Percentiles rank a stretch among this genome's conserved stretches.
Conservation (phyloP, 2,329 filamentous ascomycete species). For the Colletotrichum liaoningense region DNA sequence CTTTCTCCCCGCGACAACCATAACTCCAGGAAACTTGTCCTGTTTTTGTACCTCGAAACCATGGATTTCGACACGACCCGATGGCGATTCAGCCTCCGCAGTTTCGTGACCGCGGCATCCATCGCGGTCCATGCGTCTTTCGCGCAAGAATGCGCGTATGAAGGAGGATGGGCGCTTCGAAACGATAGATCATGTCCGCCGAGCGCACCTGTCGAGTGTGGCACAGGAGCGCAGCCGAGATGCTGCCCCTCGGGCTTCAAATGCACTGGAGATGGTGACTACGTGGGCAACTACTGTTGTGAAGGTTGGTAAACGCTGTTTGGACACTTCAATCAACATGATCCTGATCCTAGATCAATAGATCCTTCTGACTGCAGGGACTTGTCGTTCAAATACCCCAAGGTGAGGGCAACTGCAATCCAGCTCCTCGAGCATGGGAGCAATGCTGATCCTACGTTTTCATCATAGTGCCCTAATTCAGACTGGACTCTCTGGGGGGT, state of each 20-base stretch:
- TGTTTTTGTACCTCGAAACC: neutral
- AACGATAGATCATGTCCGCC: conserved; percentile 9
- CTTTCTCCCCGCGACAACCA: neutral
- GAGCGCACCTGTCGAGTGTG: conserved; percentile 16
- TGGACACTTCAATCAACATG: neutral
- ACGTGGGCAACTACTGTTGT: conserved; percentile 21
- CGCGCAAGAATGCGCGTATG: conserved; percentile 16
- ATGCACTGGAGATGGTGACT: conserved; percentile 18
- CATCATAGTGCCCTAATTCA: conserved; percentile 1
- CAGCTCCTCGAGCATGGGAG: neutral
- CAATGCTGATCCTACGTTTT: neutral
- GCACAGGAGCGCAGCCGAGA: conserved; percentile 16
- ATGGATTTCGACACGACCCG: neutral
- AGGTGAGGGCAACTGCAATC: neutral
- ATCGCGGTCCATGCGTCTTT: neutral
- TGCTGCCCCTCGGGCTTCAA: conserved; percentile 17
- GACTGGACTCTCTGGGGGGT: conserved; percentile 14
- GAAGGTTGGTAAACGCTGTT: neutral
- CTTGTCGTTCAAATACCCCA: neutral
- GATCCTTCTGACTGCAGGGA: conserved; percentile 12
- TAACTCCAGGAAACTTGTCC: neutral
- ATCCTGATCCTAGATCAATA: neutral
- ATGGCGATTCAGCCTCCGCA: neutral
- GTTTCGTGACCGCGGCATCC: neutral
- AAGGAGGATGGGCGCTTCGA: conserved; percentile 19